Conservation (phyloP, 495 filamentous ascomycete genomes). For the Parathielavia hyrcaniae region DNA sequence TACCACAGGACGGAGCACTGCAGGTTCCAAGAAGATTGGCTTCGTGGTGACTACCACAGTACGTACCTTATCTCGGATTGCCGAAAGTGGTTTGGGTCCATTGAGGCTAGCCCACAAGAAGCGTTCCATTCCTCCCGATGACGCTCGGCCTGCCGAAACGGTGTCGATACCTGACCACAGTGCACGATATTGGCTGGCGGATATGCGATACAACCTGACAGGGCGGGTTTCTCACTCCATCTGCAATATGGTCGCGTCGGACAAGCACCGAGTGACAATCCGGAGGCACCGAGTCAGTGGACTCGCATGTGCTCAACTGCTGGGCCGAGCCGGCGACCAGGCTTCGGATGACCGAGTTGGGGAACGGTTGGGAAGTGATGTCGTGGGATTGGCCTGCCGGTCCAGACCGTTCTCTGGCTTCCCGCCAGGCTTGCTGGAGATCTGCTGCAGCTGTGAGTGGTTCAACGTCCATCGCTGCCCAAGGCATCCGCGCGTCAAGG, state of each 20-base stretch:
- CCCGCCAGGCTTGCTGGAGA: background rate
- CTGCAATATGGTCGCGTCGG: background rate
- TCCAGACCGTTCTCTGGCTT: slow-evolving; percentile 14
- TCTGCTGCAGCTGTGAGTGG: slow-evolving; percentile 14
- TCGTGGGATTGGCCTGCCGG: background rate
- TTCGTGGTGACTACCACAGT: too few species aligned
- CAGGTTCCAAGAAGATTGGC: background rate
- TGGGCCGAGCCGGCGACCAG: background rate
- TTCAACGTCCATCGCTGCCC: slow-evolving; percentile 14
- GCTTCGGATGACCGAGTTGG: slow-evolving; percentile 16
- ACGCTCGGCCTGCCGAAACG: slow-evolving; percentile 10
- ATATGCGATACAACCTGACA: slow-evolving; percentile 9
- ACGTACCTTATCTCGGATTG: slow-evolving; percentile 16
- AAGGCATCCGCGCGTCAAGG: slow-evolving; percentile 11
- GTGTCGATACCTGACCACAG: too few species aligned
- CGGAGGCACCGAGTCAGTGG: background rate
- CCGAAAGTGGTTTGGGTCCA: slow-evolving; percentile 7
- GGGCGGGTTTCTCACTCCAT: background rate
- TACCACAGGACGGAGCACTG: too few species aligned
- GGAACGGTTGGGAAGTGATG: slow-evolving; percentile 3
- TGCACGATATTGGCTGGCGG: slow-evolving; percentile 8
- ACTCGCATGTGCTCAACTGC: background rate
- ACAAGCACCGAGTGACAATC: background rate
- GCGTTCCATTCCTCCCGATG: slow-evolving; percentile 11
- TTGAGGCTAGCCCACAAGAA: background rate